Conservation (phyloP, 192 early-diverging fungal genomes). For the Haplosporangium gracile region DNA sequence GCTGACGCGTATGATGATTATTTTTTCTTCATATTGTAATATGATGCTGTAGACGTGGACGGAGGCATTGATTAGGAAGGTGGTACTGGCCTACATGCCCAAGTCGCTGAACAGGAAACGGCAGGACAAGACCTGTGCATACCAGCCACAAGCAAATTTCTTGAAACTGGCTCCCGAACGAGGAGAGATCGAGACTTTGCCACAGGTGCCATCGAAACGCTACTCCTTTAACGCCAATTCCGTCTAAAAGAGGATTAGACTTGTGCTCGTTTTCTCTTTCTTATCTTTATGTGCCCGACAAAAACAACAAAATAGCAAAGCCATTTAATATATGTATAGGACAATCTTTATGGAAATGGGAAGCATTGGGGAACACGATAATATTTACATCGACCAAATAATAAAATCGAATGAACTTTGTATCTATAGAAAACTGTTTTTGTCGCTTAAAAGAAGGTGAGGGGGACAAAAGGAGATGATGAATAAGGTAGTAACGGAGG, state of each 20-base stretch:
- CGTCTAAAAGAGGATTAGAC: background rate
- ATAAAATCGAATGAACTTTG: no score
- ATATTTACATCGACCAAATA: no score
- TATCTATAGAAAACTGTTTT: no score
- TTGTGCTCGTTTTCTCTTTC: background rate
- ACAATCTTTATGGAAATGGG: no score
- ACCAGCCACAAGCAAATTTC: slow-evolving; percentile 40
- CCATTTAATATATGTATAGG: no score
- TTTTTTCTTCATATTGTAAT: background rate
- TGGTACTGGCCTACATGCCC: slow-evolving; percentile 31
- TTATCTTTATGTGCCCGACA: background rate
- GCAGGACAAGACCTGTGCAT: slow-evolving; percentile 31
- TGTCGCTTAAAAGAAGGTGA: no score
- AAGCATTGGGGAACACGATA: no score
- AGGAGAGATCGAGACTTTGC: slow-evolving; percentile 22
- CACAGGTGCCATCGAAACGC: slow-evolving; percentile 30
- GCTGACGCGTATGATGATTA: background rate
- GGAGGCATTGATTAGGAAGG: slow-evolving; percentile 28
- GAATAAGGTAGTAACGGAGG: no score
- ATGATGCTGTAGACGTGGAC: slow-evolving; percentile 14
- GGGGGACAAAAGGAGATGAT: no score
- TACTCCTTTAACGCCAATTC: slow-evolving; percentile 13
- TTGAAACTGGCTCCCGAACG: slow-evolving; percentile 20
- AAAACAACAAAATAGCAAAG: no score
- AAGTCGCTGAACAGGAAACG: slow-evolving; percentile 18